These are phyloP conservation scores for Lachnellula occidentalis DNA, from an alignment of 2,329 filamentous ascomycete genomes.

Conservation along the genomic window DNA sequence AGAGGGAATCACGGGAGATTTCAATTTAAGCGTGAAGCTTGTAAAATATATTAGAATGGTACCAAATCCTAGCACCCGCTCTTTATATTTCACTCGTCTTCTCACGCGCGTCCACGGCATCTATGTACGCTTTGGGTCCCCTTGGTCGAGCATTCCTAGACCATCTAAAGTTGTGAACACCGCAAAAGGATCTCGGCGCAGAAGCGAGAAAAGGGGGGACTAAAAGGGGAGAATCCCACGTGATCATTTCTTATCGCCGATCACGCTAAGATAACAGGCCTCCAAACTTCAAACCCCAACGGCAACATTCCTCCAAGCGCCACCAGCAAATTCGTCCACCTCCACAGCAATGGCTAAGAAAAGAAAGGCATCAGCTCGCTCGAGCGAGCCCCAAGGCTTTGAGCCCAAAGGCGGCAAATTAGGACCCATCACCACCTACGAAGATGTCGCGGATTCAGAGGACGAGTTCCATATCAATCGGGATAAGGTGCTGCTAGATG, in stretches of 20 bases:
- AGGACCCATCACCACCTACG: constrained; percentile 46
- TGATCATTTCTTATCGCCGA: not conserved
- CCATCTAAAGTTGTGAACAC: no score
- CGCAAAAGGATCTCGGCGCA: no score
- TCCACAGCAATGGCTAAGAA: constrained; percentile 23
- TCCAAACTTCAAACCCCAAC: not conserved
- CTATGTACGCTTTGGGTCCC: constrained; percentile 15
- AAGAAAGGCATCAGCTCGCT: constrained; percentile 17
- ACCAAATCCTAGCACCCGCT: no score
- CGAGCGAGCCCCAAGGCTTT: constrained; percentile 6
- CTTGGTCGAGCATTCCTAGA: constrained; percentile 2
- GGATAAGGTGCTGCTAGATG: constrained; percentile 81
- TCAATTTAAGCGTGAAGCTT: no score
- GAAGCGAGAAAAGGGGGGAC: not conserved
- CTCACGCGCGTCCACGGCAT: constrained; percentile 19
- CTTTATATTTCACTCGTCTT: constrained; percentile 12
- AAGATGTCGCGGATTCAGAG: constrained; percentile 88
- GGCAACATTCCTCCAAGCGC: not conserved
- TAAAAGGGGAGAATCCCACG: not conserved
- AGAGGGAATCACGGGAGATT: no score
- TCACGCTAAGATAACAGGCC: constrained; percentile 1
- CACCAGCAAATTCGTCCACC: not conserved
- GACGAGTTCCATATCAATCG: constrained; percentile 87
- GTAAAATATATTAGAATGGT: no score
- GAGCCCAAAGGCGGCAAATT: constrained; percentile 21